Evolutionary conservation across 2,329 filamentous ascomycete genomes (phyloP).

Genomic region (Xylariaceae sp.): DNA sequence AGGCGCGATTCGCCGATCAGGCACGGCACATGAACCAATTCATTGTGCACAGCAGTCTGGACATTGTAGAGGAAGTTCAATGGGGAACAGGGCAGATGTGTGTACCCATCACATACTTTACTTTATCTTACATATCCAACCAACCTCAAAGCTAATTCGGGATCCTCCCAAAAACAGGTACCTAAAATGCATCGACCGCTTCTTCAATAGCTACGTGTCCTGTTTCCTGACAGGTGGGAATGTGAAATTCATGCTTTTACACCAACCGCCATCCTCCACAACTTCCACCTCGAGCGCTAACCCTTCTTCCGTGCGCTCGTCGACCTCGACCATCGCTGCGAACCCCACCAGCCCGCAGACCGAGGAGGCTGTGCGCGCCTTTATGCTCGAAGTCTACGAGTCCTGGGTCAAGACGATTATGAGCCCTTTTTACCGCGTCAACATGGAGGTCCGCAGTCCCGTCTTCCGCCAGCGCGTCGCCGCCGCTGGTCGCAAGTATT

Average conservation of each 20-base stretch:
- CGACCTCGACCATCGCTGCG: constrained; percentile 74
- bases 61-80: constrained; percentile 95
- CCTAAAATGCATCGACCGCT: constrained; percentile 94
- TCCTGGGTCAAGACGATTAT: constrained; percentile 96
- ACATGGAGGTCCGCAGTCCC: constrained; percentile 84
- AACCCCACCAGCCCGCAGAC: constrained; percentile 90
- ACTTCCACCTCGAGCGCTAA: constrained; percentile 46
- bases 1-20: constrained; percentile 85
- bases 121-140: not conserved
- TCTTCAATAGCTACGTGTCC: constrained; percentile 93
- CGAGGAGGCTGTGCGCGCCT: constrained; percentile 93
- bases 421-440: constrained; percentile 91
- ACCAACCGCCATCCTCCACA: constrained; percentile 82
- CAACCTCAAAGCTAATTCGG: not conserved
- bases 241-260: constrained; percentile 91
- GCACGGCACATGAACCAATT: constrained; percentile 96
- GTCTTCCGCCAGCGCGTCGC: constrained; percentile 83
- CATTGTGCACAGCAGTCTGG: constrained; percentile 90
- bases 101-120: constrained; percentile 10
- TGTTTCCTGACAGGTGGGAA: constrained; percentile 94
- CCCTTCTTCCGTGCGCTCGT: constrained; percentile 38
- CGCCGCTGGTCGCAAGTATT: constrained; percentile 89
- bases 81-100: constrained; percentile 89
- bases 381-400: constrained; percentile 95
- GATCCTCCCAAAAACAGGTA: constrained; percentile 57